Evolutionary conservation across 805 yeast genomes (phyloP).

Genomic region (Diddensiella caesifluorescens): DNA sequence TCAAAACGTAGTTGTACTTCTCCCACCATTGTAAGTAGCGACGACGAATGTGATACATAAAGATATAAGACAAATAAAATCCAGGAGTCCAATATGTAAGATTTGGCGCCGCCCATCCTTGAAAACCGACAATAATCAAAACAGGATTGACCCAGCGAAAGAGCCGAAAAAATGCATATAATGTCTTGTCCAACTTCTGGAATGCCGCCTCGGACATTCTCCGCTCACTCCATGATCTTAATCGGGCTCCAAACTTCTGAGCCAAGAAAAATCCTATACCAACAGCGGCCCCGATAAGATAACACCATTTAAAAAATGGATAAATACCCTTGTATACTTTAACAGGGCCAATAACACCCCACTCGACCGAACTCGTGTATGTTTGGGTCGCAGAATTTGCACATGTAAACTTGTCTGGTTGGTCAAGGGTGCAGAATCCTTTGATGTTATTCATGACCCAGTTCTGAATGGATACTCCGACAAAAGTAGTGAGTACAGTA

Average conservation of each 20-base stretch:
- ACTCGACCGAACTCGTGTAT: neutral
- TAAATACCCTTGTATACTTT: conserved; percentile 23
- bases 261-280: conserved; percentile 24
- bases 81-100: conserved; percentile 41
- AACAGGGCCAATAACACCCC: neutral
- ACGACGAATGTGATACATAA: conserved; percentile 44
- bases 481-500: conserved; percentile 11
- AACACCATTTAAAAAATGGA: conserved; percentile 52
- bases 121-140: conserved; percentile 42
- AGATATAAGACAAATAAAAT: conserved; percentile 36
- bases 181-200: conserved; percentile 21
- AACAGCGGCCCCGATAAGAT: conserved; percentile 46
- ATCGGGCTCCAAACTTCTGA: conserved; percentile 15
- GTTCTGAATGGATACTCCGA: conserved; percentile 28
- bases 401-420: conserved; percentile 32
- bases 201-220: conserved; percentile 13
- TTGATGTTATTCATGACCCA: conserved; percentile 31
- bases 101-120: conserved; percentile 21
- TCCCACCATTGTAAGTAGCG: conserved; percentile 52
- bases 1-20: conserved; percentile 45
- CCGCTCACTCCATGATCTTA: conserved; percentile 30
- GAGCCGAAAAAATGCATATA: conserved; percentile 20
- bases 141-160: conserved; percentile 41
- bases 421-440: conserved; percentile 25
- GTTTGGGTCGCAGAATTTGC: conserved; percentile 33